phyloP scores from a whole-genome alignment of 1,284 basidiomycete species.

The Ustilago trichophora region DNA sequence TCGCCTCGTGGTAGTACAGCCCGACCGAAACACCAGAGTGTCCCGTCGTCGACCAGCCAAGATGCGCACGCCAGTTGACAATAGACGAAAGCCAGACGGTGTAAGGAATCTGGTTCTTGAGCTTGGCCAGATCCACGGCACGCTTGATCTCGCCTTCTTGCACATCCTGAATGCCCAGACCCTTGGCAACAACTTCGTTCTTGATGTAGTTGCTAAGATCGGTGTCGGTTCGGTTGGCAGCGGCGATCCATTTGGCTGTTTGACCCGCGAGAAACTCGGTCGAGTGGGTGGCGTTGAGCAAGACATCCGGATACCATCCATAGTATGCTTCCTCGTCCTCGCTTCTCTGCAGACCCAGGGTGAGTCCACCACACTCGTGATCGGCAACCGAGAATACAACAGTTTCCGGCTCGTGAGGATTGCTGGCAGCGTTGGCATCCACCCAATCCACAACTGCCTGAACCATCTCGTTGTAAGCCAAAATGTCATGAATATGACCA shows the following conservation, averaged over 20 bases:
- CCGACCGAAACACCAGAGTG: slow-evolving; percentile 52
- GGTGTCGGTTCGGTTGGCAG: slow-evolving; percentile 51
- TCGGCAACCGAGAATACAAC: slow-evolving; percentile 61
- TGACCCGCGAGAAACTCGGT: slow-evolving; percentile 56
- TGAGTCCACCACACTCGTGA: slow-evolving; percentile 64
- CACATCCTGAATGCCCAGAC: slow-evolving; percentile 49
- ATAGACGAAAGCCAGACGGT: slow-evolving; percentile 43
- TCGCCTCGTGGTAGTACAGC: slow-evolving; percentile 51
- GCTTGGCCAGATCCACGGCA: slow-evolving; percentile 40
- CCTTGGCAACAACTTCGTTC: slow-evolving; percentile 34
- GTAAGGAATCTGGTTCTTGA: slow-evolving; percentile 38
- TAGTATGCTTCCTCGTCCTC: slow-evolving; percentile 49
- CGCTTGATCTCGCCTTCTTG: slow-evolving; percentile 47
- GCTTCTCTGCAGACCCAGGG: slow-evolving; percentile 46
- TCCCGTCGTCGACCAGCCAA: slow-evolving; percentile 54
- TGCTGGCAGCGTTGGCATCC: slow-evolving; percentile 38
- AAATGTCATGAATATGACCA: slow-evolving; percentile 63
- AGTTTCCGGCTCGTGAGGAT: slow-evolving; percentile 43
- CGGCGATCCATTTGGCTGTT: slow-evolving; percentile 45
- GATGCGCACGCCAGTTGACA: slow-evolving; percentile 55
- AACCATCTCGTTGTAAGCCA: slow-evolving; percentile 58
- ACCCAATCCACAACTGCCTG: slow-evolving; percentile 54
- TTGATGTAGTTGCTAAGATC: slow-evolving; percentile 51
- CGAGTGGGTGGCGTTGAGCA: slow-evolving; percentile 57
- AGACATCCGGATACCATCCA: slow-evolving; percentile 58